phyloP scores from a whole-genome alignment of 176 grass and related monocot genomes.

The Puccinellia tenuiflora region DNA sequence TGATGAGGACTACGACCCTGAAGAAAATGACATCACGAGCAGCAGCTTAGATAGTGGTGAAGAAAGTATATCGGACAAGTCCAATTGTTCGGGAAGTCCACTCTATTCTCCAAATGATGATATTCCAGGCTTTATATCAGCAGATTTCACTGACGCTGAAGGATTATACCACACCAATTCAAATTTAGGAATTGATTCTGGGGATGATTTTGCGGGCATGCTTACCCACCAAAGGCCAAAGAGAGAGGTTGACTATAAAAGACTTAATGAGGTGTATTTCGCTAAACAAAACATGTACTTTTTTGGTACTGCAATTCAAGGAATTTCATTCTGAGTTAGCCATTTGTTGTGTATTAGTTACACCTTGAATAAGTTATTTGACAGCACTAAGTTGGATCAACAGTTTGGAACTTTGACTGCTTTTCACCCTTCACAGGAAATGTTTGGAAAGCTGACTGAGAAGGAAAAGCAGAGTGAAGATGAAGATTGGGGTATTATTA shows the following conservation, averaged over 20 bases:
- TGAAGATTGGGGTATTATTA: conserved; percentile 74
- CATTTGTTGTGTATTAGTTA: background rate
- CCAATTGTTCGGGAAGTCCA: conserved; percentile 52
- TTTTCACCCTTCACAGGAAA: conserved; percentile 56
- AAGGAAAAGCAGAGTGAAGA: conserved; percentile 77
- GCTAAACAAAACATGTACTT: conserved; percentile 13
- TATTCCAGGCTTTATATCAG: conserved; percentile 56
- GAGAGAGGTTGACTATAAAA: conserved; percentile 77
- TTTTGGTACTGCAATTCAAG: conserved; percentile 8
- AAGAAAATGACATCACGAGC: conserved; percentile 49
- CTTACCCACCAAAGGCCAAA: conserved; percentile 52
- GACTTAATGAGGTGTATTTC: conserved; percentile 79
- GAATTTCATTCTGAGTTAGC: background rate
- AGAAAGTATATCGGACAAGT: conserved; percentile 52
- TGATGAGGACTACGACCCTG: conserved; percentile 90
- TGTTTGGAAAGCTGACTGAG: conserved; percentile 76
- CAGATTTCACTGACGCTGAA: conserved; percentile 32
- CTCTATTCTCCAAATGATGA: conserved; percentile 62
- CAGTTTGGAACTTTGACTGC: background rate
- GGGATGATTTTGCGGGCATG: conserved; percentile 42
- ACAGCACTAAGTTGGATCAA: background rate
- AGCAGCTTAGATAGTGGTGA: conserved; percentile 40
- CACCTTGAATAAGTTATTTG: conserved; percentile 15
- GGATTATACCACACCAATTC: conserved; percentile 27
- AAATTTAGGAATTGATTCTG: conserved; percentile 44